These are phyloP conservation scores for Hypomyces rosellus DNA, from an alignment of 2,329 filamentous ascomycete species.

Conservation along the genomic window DNA sequence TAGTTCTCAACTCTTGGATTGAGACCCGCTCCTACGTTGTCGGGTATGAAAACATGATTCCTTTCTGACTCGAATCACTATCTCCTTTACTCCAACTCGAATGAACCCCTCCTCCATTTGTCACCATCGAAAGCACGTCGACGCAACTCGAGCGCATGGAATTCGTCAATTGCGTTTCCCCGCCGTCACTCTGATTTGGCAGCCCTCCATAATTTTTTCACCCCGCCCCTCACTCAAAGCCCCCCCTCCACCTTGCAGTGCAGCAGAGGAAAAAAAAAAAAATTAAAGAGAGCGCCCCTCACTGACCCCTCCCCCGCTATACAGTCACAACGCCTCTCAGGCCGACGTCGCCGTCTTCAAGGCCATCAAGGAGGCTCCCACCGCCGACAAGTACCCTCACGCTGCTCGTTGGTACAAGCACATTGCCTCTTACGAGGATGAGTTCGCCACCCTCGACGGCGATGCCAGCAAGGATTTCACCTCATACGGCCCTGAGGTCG, in stretches of 20 bases:
- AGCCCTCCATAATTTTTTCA: constrained; percentile 8
- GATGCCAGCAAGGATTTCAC: constrained; percentile 85
- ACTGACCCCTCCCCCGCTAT: constrained; percentile 7
- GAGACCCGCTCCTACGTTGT: constrained; percentile 69
- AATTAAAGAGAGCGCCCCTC: constrained; percentile 3
- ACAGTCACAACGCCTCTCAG: constrained; percentile 66
- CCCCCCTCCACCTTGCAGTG: not conserved
- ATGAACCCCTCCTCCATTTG: not conserved
- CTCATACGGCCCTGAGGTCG: constrained; percentile 80
- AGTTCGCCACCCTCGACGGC: constrained; percentile 86
- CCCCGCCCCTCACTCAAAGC: not conserved
- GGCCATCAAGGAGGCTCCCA: constrained; percentile 69
- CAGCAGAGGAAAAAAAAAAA: constrained; percentile 2
- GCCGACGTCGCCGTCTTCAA: constrained; percentile 96
- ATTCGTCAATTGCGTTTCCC: not conserved
- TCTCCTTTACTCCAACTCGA: too few species aligned
- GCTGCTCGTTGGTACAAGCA: constrained; percentile 99
- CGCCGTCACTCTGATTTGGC: not conserved
- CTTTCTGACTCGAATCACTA: not conserved
- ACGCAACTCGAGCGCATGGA: too few species aligned
- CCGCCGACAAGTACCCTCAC: constrained; percentile 82
- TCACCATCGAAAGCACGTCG: not conserved
- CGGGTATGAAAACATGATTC: constrained; percentile 53
- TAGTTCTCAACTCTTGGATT: constrained; percentile 64
- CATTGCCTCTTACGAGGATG: constrained; percentile 84